Conservation (phyloP, 2,329 filamentous ascomycete species). For the Pseudodiploospora longispora region DNA sequence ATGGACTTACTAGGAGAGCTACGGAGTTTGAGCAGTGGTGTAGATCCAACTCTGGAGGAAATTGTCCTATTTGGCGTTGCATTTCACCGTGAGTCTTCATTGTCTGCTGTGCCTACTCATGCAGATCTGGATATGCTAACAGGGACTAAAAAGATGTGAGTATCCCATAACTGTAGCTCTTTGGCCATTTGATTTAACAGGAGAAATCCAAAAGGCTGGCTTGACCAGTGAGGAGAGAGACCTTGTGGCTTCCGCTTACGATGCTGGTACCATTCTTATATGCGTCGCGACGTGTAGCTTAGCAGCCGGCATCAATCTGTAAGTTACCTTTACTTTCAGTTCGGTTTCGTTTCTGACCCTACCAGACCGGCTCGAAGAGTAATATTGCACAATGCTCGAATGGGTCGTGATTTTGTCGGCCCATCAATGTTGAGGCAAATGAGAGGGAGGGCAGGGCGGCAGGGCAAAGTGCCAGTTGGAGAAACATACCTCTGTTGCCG, state of each 20-base stretch:
- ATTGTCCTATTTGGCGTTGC: slow-evolving; percentile 61
- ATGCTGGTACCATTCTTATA: slow-evolving; percentile 57
- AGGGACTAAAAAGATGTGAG: slow-evolving; percentile 27
- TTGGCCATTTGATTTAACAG: not conserved
- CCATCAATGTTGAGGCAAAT: slow-evolving; percentile 76
- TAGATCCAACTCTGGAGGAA: slow-evolving; percentile 57
- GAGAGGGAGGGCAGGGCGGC: slow-evolving; percentile 68
- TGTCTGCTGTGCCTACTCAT: not conserved
- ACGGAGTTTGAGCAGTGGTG: slow-evolving; percentile 54
- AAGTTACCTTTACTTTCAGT: slow-evolving; percentile 7
- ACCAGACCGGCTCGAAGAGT: slow-evolving; percentile 56
- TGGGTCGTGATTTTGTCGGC: slow-evolving; percentile 69
- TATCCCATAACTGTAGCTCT: slow-evolving; percentile 1
- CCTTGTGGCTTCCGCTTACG: slow-evolving; percentile 62
- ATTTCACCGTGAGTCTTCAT: slow-evolving; percentile 56
- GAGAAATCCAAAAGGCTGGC: slow-evolving; percentile 41
- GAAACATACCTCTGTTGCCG: slow-evolving; percentile 72
- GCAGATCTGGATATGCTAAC: slow-evolving; percentile 27
- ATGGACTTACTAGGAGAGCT: slow-evolving; percentile 58
- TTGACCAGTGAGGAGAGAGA: slow-evolving; percentile 70
- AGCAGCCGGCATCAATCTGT: slow-evolving; percentile 74
- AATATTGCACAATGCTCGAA: slow-evolving; percentile 65
- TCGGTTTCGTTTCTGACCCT: slow-evolving; percentile 8
- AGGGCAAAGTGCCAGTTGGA: slow-evolving; percentile 69
- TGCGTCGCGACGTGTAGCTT: slow-evolving; percentile 72